phyloP scores from a whole-genome alignment of 192 early-diverging fungal genomes.

The Allomyces javanicus region DNA sequence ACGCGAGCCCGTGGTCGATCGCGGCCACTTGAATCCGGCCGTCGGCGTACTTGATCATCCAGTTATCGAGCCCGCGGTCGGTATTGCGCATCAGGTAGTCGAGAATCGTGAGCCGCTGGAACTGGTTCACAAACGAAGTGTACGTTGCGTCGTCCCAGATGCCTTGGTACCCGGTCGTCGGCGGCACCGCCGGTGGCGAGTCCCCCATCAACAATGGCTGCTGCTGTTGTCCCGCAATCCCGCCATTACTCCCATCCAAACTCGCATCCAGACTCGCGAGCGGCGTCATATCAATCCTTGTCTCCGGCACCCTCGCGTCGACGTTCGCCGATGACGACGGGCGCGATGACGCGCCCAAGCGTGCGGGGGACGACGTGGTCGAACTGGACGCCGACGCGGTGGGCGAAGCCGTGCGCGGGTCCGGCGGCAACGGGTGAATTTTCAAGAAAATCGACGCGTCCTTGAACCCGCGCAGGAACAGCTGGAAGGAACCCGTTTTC shows the following conservation, averaged over 20 bases:
- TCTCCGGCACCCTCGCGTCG: too few species aligned
- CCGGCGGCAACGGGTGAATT: slow-evolving; percentile 28
- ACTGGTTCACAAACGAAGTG: slow-evolving; percentile 32
- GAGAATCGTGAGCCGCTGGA: slow-evolving; percentile 64
- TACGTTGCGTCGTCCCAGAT: neutral
- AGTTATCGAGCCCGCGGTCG: slow-evolving; percentile 51
- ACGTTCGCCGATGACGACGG: neutral
- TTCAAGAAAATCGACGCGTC: slow-evolving; percentile 69
- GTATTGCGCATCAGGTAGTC: slow-evolving; percentile 87
- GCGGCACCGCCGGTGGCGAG: slow-evolving; percentile 1
- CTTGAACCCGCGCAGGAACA: slow-evolving; percentile 58
- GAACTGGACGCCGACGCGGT: neutral
- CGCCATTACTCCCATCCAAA: slow-evolving; percentile 1
- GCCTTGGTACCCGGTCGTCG: neutral
- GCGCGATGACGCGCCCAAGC: neutral
- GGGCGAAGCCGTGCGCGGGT: neutral
- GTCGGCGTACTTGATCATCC: slow-evolving; percentile 62
- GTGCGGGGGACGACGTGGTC: slow-evolving; percentile 2
- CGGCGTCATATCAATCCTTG: too few species aligned
- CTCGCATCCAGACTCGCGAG: too few species aligned
- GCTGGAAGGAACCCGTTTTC: slow-evolving; percentile 70
- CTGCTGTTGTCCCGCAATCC: neutral
- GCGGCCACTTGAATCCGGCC: slow-evolving; percentile 50
- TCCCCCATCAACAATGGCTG: slow-evolving; percentile 2
- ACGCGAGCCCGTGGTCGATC: slow-evolving; percentile 87